Evolutionary conservation across 768 basidiomycete species (phyloP).

Genomic region (Tricholoma saponaceum): DNA sequence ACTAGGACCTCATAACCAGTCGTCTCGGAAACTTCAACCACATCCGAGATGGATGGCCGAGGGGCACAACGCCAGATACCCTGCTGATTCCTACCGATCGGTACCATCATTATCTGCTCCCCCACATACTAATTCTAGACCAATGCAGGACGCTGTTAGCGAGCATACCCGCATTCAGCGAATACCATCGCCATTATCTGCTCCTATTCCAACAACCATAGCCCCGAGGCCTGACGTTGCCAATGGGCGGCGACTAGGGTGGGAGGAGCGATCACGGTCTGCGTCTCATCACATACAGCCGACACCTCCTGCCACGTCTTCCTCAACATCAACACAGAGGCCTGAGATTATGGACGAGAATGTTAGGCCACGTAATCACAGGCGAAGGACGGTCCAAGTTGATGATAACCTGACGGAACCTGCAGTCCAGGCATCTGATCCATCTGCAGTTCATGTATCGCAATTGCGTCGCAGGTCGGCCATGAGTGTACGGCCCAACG

Average conservation of each 20-base stretch:
- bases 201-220: neutral
- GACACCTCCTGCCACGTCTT: neutral
- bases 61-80: neutral
- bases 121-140: neutral
- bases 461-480: neutral
- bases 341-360: neutral
- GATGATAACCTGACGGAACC: neutral
- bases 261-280: neutral
- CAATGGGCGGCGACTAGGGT: neutral
- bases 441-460: neutral
- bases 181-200: neutral
- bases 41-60: neutral
- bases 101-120: neutral
- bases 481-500: neutral
- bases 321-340: neutral
- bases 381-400: neutral
- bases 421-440: neutral
- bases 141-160: neutral
- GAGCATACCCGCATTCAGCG: neutral
- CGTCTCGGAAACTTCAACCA: neutral
- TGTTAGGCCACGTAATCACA: neutral
- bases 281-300: neutral
- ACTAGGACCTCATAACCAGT: neutral
- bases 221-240: neutral
- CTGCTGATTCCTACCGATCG: neutral